Evolutionary conservation across 768 basidiomycete genomes (phyloP).

Genomic region (Kwoniella bestiolae): DNA sequence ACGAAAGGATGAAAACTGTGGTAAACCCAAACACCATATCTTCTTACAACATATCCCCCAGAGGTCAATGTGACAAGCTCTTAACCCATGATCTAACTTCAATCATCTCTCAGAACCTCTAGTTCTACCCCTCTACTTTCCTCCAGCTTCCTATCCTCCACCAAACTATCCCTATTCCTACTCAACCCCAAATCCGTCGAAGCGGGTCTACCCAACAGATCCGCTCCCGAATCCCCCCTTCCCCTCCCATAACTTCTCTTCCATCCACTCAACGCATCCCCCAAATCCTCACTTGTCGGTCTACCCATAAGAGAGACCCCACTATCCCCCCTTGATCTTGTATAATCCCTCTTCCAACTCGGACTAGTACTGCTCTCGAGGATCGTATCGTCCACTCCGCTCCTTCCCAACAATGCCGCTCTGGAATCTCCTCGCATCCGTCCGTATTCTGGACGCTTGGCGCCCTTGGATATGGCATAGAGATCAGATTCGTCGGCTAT

Average conservation of each 20-base stretch:
- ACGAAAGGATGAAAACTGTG: too few relatives aligned
- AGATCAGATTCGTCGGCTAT: constrained; percentile 48
- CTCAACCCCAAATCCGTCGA: constrained; percentile 15
- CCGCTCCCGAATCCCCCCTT: constrained; percentile 47
- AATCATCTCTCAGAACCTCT: background rate
- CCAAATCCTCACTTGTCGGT: constrained; percentile 22
- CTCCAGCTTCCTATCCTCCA: background rate
- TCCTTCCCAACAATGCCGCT: constrained; percentile 44
- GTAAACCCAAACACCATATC: too few relatives aligned
- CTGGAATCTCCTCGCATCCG: constrained; percentile 45
- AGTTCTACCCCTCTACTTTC: background rate
- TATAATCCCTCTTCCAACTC: constrained; percentile 25
- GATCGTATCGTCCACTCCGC: constrained; percentile 26
- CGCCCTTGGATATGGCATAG: constrained; percentile 39
- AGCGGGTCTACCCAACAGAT: constrained; percentile 42
- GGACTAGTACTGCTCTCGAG: constrained; percentile 16
- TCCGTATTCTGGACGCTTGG: constrained; percentile 39
- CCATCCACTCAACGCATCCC: constrained; percentile 14
- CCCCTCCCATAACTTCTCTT: constrained; percentile 24
- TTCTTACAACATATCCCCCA: too few relatives aligned
- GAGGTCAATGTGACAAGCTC: too few relatives aligned
- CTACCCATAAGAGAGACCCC: constrained; percentile 43
- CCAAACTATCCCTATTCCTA: constrained; percentile 1
- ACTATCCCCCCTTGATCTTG: constrained; percentile 38
- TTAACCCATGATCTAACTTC: too few relatives aligned